Percentiles rank a stretch among this genome's conserved stretches.
Evolutionary conservation across 2,329 filamentous ascomycete species (phyloP).

Genomic region (Pseudogymnoascus sp.): DNA sequence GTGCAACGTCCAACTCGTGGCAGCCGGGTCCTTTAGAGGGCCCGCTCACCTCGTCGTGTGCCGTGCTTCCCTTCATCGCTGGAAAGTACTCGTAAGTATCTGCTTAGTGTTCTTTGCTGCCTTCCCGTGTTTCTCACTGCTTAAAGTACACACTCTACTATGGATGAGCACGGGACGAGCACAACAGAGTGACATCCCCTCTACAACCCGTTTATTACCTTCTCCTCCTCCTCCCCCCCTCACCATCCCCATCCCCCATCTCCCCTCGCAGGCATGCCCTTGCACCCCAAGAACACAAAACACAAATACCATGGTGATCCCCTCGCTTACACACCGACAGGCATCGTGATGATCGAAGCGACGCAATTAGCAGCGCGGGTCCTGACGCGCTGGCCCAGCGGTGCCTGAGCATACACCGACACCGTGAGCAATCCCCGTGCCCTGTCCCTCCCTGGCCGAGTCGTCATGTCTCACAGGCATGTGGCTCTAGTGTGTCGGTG

Average conservation of each 20-base stretch:
- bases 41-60: background rate
- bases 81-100: background rate
- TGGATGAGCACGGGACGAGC: background rate
- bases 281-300: background rate
- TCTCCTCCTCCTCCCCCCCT: background rate
- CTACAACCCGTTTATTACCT: background rate
- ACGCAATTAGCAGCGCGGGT: background rate
- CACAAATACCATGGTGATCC: background rate
- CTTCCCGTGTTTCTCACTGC: background rate
- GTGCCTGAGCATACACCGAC: background rate
- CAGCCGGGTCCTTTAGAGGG: background rate
- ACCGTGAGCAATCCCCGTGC: background rate
- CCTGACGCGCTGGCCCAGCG: background rate
- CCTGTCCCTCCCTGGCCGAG: background rate
- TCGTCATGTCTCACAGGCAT: conserved; percentile 2
- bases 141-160: background rate
- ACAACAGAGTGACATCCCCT: background rate
- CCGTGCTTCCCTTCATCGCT: background rate
- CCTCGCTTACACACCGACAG: background rate
- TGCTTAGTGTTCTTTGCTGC: background rate
- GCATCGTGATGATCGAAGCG: background rate
- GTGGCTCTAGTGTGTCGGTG: background rate
- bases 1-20: background rate
- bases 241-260: background rate
- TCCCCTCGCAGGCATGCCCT: background rate